Conservation (phyloP, 2,329 filamentous ascomycete genomes). For the Xylariaceae sp. region DNA sequence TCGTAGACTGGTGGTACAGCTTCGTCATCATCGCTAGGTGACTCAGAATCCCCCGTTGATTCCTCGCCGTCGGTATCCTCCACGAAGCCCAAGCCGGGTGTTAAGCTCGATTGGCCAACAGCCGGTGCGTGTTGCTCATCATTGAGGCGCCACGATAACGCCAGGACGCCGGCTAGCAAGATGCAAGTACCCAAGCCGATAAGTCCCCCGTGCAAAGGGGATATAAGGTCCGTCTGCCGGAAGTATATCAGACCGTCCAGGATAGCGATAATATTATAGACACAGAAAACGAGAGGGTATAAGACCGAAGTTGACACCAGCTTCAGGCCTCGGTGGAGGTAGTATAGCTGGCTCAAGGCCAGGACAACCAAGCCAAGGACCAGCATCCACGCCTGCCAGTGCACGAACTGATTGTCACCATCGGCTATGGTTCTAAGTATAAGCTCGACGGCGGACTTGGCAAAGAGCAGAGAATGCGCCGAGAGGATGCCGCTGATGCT, state of each 20-base stretch:
- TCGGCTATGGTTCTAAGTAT: slow-evolving; percentile 80
- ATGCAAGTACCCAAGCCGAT: slow-evolving; percentile 84
- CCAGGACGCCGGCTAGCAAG: slow-evolving; percentile 78
- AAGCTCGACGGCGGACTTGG: slow-evolving; percentile 93
- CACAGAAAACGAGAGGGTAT: slow-evolving; percentile 95
- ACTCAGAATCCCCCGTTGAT: slow-evolving; percentile 43
- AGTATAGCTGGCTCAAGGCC: slow-evolving; percentile 87
- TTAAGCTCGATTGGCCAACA: slow-evolving; percentile 60
- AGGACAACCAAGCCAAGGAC: slow-evolving; percentile 72
- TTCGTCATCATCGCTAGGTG: slow-evolving; percentile 36
- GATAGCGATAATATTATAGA: slow-evolving; percentile 99
- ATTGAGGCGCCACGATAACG: slow-evolving; percentile 86
- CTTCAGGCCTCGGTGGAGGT: slow-evolving; percentile 87
- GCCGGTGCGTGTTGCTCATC: slow-evolving; percentile 60
- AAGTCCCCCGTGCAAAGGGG: slow-evolving; percentile 65
- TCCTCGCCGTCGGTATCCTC: slow-evolving; percentile 60
- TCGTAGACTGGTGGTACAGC: slow-evolving; percentile 32
- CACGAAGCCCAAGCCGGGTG: slow-evolving; percentile 75
- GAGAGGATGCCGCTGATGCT: slow-evolving; percentile 88
- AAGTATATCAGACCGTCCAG: slow-evolving; percentile 97
- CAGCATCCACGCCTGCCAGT: slow-evolving; percentile 92
- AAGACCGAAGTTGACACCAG: slow-evolving; percentile 91
- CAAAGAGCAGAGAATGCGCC: slow-evolving; percentile 84
- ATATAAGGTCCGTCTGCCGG: slow-evolving; percentile 74
- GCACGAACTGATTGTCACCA: slow-evolving; percentile 84